Conservation (phyloP, 352 stramenopile genomes). For the Globisporangium nodosum region DNA sequence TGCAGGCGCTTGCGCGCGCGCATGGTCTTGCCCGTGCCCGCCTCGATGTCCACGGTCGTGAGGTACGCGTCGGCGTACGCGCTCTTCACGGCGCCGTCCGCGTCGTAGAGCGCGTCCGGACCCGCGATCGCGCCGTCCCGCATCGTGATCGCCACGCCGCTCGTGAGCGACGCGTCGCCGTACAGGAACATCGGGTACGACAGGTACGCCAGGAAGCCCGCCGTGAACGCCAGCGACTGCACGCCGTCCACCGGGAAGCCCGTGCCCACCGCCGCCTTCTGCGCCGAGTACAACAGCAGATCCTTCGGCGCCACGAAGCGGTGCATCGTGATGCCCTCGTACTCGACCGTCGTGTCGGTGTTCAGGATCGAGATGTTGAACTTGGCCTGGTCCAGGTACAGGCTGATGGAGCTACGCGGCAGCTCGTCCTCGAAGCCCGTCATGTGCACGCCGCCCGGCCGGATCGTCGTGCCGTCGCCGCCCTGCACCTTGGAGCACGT, state of each 20-base stretch:
- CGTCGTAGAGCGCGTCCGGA: constrained; percentile 39
- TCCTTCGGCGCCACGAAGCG: constrained; percentile 22
- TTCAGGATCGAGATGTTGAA: constrained; percentile 14
- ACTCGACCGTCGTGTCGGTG: not conserved
- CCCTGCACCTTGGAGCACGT: constrained; percentile 13
- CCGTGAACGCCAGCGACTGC: constrained; percentile 58
- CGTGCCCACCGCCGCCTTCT: constrained; percentile 31
- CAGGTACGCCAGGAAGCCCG: constrained; percentile 63
- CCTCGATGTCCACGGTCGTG: constrained; percentile 65
- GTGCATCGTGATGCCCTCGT: constrained; percentile 11
- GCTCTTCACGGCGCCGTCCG: constrained; percentile 27
- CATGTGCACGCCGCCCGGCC: constrained; percentile 10
- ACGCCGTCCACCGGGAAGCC: constrained; percentile 58
- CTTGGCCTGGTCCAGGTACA: constrained; percentile 15
- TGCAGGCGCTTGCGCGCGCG: constrained; percentile 50
- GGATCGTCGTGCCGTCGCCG: constrained; percentile 6
- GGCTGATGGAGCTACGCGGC: not conserved
- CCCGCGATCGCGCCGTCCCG: constrained; percentile 36
- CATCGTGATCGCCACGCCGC: constrained; percentile 52
- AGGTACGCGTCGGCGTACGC: constrained; percentile 38
- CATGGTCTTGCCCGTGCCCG: constrained; percentile 65
- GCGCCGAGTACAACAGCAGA: constrained; percentile 24
- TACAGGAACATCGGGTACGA: constrained; percentile 70
- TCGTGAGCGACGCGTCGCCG: constrained; percentile 37
- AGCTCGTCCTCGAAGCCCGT: constrained; percentile 10